phyloP scores from a whole-genome alignment of 2,329 filamentous ascomycete genomes.

The Trichoderma koningiopsis region DNA sequence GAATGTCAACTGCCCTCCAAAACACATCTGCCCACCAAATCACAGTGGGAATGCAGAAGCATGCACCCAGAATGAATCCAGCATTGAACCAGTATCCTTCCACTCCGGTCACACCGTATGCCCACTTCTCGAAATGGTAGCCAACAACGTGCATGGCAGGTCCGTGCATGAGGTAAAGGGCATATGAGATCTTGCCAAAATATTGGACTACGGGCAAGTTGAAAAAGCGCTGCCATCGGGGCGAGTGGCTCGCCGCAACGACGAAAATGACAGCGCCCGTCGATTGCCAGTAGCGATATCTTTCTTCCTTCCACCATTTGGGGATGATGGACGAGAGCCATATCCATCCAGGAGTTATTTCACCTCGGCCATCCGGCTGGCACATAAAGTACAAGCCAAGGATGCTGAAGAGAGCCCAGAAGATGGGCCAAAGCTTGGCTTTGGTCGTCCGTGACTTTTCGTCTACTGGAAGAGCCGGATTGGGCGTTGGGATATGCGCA shows the following conservation, averaged over 20 bases:
- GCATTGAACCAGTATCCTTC: constrained; percentile 49
- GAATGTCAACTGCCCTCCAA: constrained; percentile 57
- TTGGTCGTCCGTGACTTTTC: constrained; percentile 27
- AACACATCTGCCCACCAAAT: constrained; percentile 60
- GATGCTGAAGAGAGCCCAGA: constrained; percentile 50
- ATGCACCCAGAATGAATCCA: constrained; percentile 50
- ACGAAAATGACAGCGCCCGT: constrained; percentile 57
- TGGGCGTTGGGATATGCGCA: constrained; percentile 42
- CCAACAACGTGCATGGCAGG: constrained; percentile 56
- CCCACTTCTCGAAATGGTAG: constrained; percentile 53
- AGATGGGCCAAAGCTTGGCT: constrained; percentile 29
- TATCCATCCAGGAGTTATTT: constrained; percentile 57
- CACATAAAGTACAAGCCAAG: constrained; percentile 54
- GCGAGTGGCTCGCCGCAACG: constrained; percentile 50
- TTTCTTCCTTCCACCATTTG: constrained; percentile 50
- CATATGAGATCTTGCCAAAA: constrained; percentile 62
- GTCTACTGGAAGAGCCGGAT: constrained; percentile 32
- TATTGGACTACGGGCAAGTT: constrained; percentile 55
- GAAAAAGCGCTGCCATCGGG: constrained; percentile 54
- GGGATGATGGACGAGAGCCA: constrained; percentile 53
- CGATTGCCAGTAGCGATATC: constrained; percentile 60
- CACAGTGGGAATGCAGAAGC: constrained; percentile 53
- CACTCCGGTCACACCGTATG: constrained; percentile 50
- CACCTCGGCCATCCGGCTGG: constrained; percentile 41
- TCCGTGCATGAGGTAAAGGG: constrained; percentile 63